A percentile compares a stretch with the other conserved stretches of the same genome.
These are phyloP conservation scores for Amylostereum areolatum DNA, from an alignment of 1,284 basidiomycete species.

Conservation along the genomic window DNA sequence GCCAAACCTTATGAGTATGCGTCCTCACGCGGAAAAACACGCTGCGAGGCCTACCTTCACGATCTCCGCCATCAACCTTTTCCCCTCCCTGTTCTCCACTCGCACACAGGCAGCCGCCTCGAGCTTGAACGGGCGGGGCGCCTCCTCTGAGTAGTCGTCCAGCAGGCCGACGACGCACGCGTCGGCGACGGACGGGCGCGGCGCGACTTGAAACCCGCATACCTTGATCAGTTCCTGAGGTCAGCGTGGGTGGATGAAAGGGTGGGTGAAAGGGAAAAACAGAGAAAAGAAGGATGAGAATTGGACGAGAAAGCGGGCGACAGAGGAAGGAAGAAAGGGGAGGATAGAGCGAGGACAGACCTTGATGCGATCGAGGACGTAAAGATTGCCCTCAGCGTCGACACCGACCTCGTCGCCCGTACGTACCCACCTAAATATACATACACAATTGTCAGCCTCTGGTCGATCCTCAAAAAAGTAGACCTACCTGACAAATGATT, in stretches of 20 bases:
- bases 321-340: too few species aligned
- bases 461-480: slow-evolving; percentile 9
- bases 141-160: slow-evolving; percentile 41
- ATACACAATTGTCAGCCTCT: not conserved
- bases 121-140: slow-evolving; percentile 32
- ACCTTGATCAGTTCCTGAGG: slow-evolving; percentile 27
- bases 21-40: not conserved
- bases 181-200: slow-evolving; percentile 32
- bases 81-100: not conserved
- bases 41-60: slow-evolving; percentile 6
- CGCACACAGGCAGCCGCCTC: slow-evolving; percentile 5
- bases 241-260: slow-evolving; percentile 1
- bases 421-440: slow-evolving; percentile 44
- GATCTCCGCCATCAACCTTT: slow-evolving; percentile 6
- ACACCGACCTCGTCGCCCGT: slow-evolving; percentile 67
- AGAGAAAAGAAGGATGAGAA: not conserved
- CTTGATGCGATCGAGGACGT: slow-evolving; percentile 66
- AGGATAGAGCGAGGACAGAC: slow-evolving; percentile 19
- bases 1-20: not conserved
- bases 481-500: slow-evolving; percentile 44
- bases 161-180: slow-evolving; percentile 40
- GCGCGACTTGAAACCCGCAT: slow-evolving; percentile 26
- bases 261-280: not conserved
- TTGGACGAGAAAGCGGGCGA: too few species aligned
- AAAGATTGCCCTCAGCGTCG: slow-evolving; percentile 50